phyloP scores from a whole-genome alignment of 2,329 filamentous ascomycete species.

The Microsporum ferrugineum region DNA sequence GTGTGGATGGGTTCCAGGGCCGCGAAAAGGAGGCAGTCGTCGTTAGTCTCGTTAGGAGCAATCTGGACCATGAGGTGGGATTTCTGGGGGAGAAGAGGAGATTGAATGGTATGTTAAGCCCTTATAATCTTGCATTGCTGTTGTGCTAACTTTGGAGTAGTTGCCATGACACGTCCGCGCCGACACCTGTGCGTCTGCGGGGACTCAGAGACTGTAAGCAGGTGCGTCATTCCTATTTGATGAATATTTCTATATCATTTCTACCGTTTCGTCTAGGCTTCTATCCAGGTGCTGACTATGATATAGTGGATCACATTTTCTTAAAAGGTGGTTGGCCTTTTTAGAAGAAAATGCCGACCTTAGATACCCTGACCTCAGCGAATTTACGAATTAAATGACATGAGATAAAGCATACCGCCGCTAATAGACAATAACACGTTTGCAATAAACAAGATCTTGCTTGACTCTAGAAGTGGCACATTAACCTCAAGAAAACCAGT shows the following conservation, averaged over 20 bases:
- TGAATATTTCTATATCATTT: background rate
- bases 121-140: background rate
- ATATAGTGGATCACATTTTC: conserved; percentile 65
- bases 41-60: conserved; percentile 88
- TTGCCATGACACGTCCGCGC: conserved; percentile 92
- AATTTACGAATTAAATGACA: conserved; percentile 19
- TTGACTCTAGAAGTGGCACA: background rate
- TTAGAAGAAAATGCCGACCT: conserved; percentile 84
- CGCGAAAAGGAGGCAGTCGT: conserved; percentile 93
- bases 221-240: conserved; percentile 45
- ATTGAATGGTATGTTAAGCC: conserved; percentile 61
- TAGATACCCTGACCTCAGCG: conserved; percentile 61
- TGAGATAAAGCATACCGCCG: background rate
- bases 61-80: conserved; percentile 73
- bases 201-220: conserved; percentile 83
- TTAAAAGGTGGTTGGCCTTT: conserved; percentile 83
- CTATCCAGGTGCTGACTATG: conserved; percentile 11
- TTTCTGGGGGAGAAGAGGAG: conserved; percentile 86
- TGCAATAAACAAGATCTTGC: background rate
- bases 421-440: background rate
- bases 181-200: conserved; percentile 83
- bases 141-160: conserved; percentile 35
- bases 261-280: conserved; percentile 3
- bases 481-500: background rate
- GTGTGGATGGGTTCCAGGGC: conserved; percentile 93